These are phyloP conservation scores for Erigeron canadensis DNA, from an alignment of 129 eudicot species.

Conservation along the genomic window DNA sequence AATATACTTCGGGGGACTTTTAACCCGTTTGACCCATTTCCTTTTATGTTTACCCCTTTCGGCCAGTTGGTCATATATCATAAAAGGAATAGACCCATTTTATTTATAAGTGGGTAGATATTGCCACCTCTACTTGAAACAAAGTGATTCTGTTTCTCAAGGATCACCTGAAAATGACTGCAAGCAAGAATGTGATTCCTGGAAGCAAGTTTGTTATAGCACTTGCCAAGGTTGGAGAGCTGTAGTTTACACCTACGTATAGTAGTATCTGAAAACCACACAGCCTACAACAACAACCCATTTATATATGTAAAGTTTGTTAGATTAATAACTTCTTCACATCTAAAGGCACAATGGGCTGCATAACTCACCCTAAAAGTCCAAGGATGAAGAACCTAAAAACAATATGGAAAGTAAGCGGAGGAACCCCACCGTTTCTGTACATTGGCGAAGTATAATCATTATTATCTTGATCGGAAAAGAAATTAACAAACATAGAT, in stretches of 20 bases:
- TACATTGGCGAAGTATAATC: neutral
- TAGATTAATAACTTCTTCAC: neutral
- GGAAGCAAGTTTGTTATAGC: constrained; percentile 26
- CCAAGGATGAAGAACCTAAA: constrained; percentile 32
- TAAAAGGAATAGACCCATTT: no score
- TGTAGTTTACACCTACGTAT: constrained; percentile 35
- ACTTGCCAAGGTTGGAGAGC: constrained; percentile 40
- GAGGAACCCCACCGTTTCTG: constrained; percentile 33
- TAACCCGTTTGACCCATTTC: neutral
- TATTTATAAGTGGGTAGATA: neutral
- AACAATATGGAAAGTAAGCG: constrained; percentile 25
- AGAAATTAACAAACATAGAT: neutral
- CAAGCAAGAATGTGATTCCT: constrained; percentile 26
- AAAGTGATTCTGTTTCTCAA: neutral
- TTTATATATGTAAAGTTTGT: neutral
- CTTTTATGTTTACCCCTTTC: no score
- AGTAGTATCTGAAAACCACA: constrained; percentile 30
- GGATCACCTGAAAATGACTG: constrained; percentile 19
- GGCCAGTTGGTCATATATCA: no score
- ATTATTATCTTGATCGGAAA: neutral
- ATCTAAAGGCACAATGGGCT: neutral
- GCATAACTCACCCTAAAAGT: constrained; percentile 33
- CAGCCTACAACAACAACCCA: constrained; percentile 24
- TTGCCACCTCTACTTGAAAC: neutral
- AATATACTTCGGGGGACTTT: neutral